These are phyloP conservation scores for Phytophthora cryptogea DNA, from an alignment of 352 stramenopile species.

Conservation along the genomic window DNA sequence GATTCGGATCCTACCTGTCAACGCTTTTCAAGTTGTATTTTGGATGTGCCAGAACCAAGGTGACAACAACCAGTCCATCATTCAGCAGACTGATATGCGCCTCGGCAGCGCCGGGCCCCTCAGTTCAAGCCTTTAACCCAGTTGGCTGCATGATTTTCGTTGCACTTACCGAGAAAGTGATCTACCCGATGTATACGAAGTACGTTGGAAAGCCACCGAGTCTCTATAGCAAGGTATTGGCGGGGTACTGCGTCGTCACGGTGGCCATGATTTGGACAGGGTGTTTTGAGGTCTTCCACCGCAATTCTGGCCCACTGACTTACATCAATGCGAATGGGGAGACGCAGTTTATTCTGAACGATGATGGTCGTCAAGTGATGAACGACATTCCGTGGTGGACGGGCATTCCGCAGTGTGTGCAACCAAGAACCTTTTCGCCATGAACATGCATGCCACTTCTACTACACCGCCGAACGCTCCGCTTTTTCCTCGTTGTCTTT, in stretches of 20 bases:
- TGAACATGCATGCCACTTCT: not conserved
- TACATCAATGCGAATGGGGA: slow-evolving; percentile 15
- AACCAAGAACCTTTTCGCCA: too few species aligned
- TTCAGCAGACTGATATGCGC: slow-evolving; percentile 58
- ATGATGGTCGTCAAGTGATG: slow-evolving; percentile 26
- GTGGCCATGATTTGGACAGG: slow-evolving; percentile 45
- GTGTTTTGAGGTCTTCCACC: slow-evolving; percentile 34
- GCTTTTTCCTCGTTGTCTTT: not conserved
- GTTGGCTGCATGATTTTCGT: slow-evolving; percentile 41
- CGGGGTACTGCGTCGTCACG: slow-evolving; percentile 35
- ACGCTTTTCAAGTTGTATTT: slow-evolving; percentile 41
- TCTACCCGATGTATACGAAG: slow-evolving; percentile 42
- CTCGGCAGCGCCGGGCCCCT: slow-evolving; percentile 39
- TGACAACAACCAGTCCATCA: slow-evolving; percentile 65
- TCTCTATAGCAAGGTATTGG: slow-evolving; percentile 38
- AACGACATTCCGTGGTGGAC: slow-evolving; percentile 32
- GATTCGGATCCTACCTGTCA: slow-evolving; percentile 34
- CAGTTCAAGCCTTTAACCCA: slow-evolving; percentile 47
- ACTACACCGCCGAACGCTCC: not conserved
- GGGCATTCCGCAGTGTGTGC: slow-evolving; percentile 42
- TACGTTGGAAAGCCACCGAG: slow-evolving; percentile 37
- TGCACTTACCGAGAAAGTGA: slow-evolving; percentile 11
- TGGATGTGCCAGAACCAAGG: slow-evolving; percentile 57
- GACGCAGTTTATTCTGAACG: slow-evolving; percentile 22
- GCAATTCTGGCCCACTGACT: slow-evolving; percentile 15